A percentile compares a stretch with the other conserved stretches of the same genome.
Evolutionary conservation across 495 filamentous ascomycete species (phyloP).

Genomic region (Trichoderma reesei): DNA sequence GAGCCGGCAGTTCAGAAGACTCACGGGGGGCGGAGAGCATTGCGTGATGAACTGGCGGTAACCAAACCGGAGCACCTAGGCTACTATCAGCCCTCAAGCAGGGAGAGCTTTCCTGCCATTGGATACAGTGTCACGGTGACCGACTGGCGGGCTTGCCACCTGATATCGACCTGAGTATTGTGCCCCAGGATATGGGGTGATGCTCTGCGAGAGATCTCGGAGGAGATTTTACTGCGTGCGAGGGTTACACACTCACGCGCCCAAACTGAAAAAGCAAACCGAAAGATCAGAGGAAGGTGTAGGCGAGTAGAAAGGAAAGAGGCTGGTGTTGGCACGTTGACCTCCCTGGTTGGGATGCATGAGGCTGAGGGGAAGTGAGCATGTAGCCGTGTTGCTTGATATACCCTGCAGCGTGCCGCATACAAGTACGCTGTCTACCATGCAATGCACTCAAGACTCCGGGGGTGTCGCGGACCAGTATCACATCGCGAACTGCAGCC

Average conservation of each 20-base stretch:
- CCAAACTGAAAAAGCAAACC: too few relatives aligned
- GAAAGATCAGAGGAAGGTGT: too few relatives aligned
- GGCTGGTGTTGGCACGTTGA: neutral
- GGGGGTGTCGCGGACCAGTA: neutral
- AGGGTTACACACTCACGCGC: too few relatives aligned
- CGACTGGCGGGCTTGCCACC: neutral
- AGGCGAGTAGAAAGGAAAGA: neutral
- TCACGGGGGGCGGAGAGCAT: neutral
- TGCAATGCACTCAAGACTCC: neutral
- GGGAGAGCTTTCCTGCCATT: neutral
- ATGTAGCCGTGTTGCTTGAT: neutral
- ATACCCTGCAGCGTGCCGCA: neutral
- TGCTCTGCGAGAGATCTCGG: neutral
- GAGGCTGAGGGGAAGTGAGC: neutral
- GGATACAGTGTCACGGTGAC: neutral
- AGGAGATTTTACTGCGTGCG: too few relatives aligned
- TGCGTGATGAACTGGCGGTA: neutral
- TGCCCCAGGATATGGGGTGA: neutral
- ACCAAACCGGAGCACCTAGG: neutral
- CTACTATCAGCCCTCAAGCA: neutral
- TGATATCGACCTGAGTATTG: neutral
- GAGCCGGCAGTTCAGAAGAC: neutral
- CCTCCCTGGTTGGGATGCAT: neutral
- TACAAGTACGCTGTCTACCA: neutral
- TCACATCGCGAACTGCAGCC: neutral